Evolutionary conservation across 1,284 basidiomycete genomes (phyloP).

Genomic region (Boletellus deceptivus): DNA sequence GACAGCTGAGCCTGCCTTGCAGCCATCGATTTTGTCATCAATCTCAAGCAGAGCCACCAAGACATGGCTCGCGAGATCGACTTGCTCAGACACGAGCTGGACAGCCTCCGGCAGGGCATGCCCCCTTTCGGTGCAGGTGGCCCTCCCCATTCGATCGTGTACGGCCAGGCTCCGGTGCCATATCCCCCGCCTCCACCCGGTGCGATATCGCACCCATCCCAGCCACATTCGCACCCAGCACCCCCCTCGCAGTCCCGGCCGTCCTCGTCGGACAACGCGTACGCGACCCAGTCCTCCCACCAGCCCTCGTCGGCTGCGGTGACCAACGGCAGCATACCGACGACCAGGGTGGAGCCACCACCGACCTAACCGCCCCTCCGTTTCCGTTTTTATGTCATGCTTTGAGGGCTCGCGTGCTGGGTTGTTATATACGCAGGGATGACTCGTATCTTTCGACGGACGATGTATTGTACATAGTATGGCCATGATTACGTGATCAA

Average conservation of each 20-base stretch:
- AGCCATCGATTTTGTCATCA: slow-evolving; percentile 87
- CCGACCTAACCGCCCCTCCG: slow-evolving; percentile 22
- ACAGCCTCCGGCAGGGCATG: slow-evolving; percentile 60
- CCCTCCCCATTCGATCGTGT: slow-evolving; percentile 53
- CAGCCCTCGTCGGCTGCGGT: slow-evolving; percentile 30
- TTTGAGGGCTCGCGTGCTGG: slow-evolving; percentile 13
- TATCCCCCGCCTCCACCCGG: slow-evolving; percentile 44
- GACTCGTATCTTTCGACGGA: slow-evolving; percentile 25
- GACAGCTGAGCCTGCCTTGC: slow-evolving; percentile 13
- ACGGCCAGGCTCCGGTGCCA: slow-evolving; percentile 45
- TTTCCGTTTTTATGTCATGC: slow-evolving; percentile 1
- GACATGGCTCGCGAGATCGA: slow-evolving; percentile 80
- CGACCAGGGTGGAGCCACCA: slow-evolving; percentile 29
- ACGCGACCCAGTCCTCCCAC: slow-evolving; percentile 36
- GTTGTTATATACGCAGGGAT: slow-evolving; percentile 21
- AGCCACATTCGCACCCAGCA: slow-evolving; percentile 38
- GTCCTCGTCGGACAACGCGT: slow-evolving; percentile 51
- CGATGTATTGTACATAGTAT: slow-evolving; percentile 31
- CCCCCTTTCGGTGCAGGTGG: slow-evolving; percentile 50
- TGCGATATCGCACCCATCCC: slow-evolving; percentile 40
- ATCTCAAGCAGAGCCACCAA: slow-evolving; percentile 72
- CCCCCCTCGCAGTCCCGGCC: slow-evolving; percentile 38
- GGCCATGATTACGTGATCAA: slow-evolving; percentile 31
- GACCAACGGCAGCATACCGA: slow-evolving; percentile 35
- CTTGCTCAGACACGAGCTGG: slow-evolving; percentile 72